Evolutionary conservation across 2,329 filamentous ascomycete genomes (phyloP).

Genomic region (Claviceps monticola): DNA sequence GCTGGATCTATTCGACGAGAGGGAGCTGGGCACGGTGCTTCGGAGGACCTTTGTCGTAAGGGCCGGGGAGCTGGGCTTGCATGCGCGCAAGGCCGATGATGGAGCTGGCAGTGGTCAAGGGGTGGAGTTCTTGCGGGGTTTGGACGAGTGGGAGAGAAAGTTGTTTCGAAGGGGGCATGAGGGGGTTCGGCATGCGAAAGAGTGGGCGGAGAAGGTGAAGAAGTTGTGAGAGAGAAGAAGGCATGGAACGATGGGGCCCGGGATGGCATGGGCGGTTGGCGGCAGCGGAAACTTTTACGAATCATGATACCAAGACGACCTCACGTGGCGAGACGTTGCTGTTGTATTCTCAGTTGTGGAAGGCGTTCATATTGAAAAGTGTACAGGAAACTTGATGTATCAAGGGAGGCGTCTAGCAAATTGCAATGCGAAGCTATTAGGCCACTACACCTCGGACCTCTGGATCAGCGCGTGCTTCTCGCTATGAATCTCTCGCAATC

Average conservation of each 20-base stretch:
- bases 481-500: no score
- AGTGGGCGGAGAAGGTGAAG: slow-evolving; percentile 51
- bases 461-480: no score
- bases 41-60: slow-evolving; percentile 68
- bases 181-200: slow-evolving; percentile 52
- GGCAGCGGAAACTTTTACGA: background rate
- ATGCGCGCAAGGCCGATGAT: slow-evolving; percentile 73
- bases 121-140: slow-evolving; percentile 71
- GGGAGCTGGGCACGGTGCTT: slow-evolving; percentile 59
- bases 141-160: slow-evolving; percentile 81
- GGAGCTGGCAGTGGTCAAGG: slow-evolving; percentile 40
- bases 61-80: slow-evolving; percentile 71
- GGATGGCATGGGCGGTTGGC: no score
- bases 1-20: slow-evolving; percentile 79
- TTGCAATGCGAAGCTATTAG: no score
- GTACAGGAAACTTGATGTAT: no score
- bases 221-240: slow-evolving; percentile 14
- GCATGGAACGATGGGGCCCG: no score
- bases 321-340: no score
- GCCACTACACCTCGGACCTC: no score
- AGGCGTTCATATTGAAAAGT: no score
- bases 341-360: no score
- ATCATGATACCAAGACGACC: background rate
- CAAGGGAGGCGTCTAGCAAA: no score
- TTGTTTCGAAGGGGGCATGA: slow-evolving; percentile 64